Percentiles rank a stretch among this genome's conserved stretches.
Evolutionary conservation across 2,329 filamentous ascomycete species (phyloP).

Genomic region (Amphichorda felina): DNA sequence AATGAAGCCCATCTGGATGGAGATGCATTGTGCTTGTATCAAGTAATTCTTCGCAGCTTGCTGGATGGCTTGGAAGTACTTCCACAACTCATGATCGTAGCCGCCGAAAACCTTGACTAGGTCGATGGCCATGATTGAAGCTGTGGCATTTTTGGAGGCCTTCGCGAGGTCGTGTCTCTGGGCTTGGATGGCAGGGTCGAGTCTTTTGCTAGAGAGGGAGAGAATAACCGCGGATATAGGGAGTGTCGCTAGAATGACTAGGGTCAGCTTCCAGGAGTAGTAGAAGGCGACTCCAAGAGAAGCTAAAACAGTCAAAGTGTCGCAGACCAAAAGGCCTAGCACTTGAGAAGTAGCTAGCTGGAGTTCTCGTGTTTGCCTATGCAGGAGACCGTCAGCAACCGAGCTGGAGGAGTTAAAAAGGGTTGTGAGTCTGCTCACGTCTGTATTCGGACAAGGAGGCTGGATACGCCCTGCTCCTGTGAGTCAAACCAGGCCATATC

Average conservation of each 20-base stretch:
- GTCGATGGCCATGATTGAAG: conserved; percentile 64
- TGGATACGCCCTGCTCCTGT: conserved; percentile 56
- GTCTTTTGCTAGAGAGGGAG: conserved; percentile 42
- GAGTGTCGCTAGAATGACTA: conserved; percentile 64
- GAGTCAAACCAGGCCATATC: conserved; percentile 77
- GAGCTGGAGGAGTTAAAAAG: background rate
- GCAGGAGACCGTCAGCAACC: background rate
- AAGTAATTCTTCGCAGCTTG: conserved; percentile 52
- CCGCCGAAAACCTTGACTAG: conserved; percentile 81
- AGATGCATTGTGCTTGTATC: conserved; percentile 55
- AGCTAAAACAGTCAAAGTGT: conserved; percentile 49
- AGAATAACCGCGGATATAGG: conserved; percentile 55
- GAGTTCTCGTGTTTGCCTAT: conserved; percentile 72
- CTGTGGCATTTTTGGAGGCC: conserved; percentile 61
- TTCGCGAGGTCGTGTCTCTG: conserved; percentile 57
- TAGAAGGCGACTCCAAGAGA: conserved; percentile 63
- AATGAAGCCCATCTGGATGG: conserved; percentile 60
- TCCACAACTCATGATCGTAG: conserved; percentile 53
- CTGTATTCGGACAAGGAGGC: conserved; percentile 61
- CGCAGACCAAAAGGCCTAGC: conserved; percentile 57
- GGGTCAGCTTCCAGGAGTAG: conserved; percentile 73
- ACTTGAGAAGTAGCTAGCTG: conserved; percentile 72
- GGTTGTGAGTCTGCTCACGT: conserved; percentile 38
- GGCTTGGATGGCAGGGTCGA: conserved; percentile 53
- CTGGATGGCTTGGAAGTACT: conserved; percentile 48